These are phyloP conservation scores for Knoxia roxburghii DNA, from an alignment of 257 asterid species.

Conservation along the genomic window DNA sequence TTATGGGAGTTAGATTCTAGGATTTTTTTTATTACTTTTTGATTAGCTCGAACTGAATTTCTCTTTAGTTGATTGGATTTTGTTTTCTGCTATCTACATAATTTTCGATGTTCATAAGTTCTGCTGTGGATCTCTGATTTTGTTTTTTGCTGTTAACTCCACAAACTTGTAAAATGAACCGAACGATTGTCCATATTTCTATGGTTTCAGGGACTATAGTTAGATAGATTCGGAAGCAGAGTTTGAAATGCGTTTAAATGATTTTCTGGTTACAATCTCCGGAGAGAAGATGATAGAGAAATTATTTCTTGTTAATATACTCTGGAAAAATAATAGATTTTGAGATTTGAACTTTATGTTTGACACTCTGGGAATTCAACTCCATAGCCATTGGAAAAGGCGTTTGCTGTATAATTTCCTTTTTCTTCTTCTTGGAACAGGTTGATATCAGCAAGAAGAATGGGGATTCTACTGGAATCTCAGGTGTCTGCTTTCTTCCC, in stretches of 20 bases:
- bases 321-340: background rate
- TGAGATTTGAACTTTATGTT: background rate
- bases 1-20: background rate
- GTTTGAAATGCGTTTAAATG: background rate
- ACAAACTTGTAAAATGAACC: background rate
- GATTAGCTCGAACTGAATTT: background rate
- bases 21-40: background rate
- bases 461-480: conserved; percentile 26
- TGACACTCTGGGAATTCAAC: background rate
- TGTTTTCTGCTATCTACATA: background rate
- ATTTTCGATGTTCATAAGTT: no score
- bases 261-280: background rate
- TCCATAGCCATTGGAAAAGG: background rate
- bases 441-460: conserved; percentile 32
- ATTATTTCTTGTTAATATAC: background rate
- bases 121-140: background rate
- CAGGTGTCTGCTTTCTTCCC: conserved; percentile 31
- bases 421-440: conserved; percentile 27
- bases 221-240: background rate
- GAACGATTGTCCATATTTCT: no score
- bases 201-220: background rate
- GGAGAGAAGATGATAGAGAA: background rate
- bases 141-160: background rate
- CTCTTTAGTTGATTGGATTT: background rate
- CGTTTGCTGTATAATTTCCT: conserved; percentile 2